Evolutionary conservation across 352 stramenopile species (phyloP).

Genomic region (Phytopythium litorale): DNA sequence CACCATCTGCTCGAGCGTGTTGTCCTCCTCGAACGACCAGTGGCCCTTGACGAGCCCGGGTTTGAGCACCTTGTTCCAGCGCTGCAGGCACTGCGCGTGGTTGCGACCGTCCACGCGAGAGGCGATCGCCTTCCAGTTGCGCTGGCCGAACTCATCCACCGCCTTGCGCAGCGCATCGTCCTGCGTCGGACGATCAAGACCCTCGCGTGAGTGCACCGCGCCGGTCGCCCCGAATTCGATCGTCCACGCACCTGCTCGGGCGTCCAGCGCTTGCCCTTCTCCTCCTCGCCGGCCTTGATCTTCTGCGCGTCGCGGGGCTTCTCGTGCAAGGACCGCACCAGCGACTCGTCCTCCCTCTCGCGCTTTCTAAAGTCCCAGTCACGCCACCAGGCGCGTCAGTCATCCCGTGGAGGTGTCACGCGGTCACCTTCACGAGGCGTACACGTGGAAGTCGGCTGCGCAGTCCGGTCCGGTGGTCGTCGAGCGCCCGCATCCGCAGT

Average conservation of each 20-base stretch:
- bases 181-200: conserved; percentile 13
- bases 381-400: neutral
- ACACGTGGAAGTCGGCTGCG: neutral
- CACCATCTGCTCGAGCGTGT: conserved; percentile 80
- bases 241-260: conserved; percentile 28
- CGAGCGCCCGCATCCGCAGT: neutral
- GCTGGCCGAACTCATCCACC: conserved; percentile 71
- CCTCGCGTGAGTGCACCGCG: neutral
- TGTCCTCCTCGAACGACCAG: conserved; percentile 92
- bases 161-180: conserved; percentile 70
- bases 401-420: too few relatives aligned
- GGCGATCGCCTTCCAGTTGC: conserved; percentile 87
- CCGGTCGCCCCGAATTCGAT: neutral
- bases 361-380: conserved; percentile 13
- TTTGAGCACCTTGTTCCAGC: conserved; percentile 88
- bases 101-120: conserved; percentile 51
- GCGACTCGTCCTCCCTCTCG: conserved; percentile 22
- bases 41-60: conserved; percentile 90
- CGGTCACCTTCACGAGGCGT: neutral
- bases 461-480: neutral
- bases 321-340: conserved; percentile 48
- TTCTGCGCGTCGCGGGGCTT: conserved; percentile 50
- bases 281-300: conserved; percentile 37
- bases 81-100: conserved; percentile 74
- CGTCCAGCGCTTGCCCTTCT: conserved; percentile 71